Conservation (phyloP, 208 protist species). For the Porcisia deanei region DNA sequence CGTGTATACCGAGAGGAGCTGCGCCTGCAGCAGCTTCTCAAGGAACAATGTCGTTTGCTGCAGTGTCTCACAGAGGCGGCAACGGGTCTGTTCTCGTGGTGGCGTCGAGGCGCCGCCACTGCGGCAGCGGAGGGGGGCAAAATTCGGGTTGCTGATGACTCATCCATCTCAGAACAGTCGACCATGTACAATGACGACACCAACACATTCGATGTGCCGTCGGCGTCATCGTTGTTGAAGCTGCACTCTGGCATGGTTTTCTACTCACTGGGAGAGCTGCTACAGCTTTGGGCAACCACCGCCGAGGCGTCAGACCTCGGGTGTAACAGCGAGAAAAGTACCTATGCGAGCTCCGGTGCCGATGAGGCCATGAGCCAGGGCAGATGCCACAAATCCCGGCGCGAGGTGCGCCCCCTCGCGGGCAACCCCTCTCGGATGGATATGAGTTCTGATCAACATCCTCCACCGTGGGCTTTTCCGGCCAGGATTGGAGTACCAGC, state of each 20-base stretch:
- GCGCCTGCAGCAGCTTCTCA: conserved; percentile 20
- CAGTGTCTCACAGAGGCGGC: conserved; percentile 20
- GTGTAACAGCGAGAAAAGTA: neutral
- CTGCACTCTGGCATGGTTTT: conserved; percentile 18
- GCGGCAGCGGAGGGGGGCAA: neutral
- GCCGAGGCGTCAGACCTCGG: neutral
- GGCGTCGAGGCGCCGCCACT: conserved; percentile 15
- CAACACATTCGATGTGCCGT: neutral
- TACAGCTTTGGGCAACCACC: conserved; percentile 15
- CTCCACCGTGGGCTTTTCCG: neutral
- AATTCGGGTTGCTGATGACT: neutral
- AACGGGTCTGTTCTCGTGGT: conserved; percentile 13
- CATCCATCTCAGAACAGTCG: neutral
- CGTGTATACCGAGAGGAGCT: conserved; percentile 18
- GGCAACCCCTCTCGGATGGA: neutral
- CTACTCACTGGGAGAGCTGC: conserved; percentile 30
- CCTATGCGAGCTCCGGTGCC: neutral
- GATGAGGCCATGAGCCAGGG: neutral
- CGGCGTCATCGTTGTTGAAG: neutral
- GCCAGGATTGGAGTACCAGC: neutral
- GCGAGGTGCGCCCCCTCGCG: neutral
- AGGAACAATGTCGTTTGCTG: conserved; percentile 21
- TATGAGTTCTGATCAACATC: neutral
- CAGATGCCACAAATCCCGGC: neutral
- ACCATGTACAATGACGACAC: neutral